phyloP scores from a whole-genome alignment of 2,329 filamentous ascomycete species.

The Aureobasidium sp. region DNA sequence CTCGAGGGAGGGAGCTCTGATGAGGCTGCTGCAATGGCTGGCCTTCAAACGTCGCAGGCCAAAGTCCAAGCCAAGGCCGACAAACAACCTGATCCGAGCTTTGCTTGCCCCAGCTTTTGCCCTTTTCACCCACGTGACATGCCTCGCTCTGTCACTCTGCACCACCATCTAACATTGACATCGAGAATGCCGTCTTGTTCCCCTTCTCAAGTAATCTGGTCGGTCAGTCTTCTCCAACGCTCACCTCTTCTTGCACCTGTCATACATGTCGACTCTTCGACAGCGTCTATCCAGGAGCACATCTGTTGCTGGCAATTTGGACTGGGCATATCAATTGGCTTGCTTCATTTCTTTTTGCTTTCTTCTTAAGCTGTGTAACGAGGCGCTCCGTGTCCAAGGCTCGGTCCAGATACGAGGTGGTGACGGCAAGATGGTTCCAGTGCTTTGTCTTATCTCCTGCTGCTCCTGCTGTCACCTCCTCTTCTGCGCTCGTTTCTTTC shows the following conservation, averaged over 20 bases:
- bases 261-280: no score
- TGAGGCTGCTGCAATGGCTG: background rate
- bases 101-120: conserved; percentile 3
- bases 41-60: no score
- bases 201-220: no score
- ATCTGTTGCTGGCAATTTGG: conserved; percentile 1
- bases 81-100: background rate
- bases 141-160: background rate
- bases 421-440: background rate
- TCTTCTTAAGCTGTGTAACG: conserved; percentile 8
- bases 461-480: conserved; percentile 36
- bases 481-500: conserved; percentile 57
- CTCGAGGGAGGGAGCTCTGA: background rate
- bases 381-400: background rate
- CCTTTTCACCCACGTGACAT: background rate
- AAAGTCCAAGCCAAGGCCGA: background rate
- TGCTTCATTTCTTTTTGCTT: background rate
- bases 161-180: no score
- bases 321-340: background rate
- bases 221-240: no score
- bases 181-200: no score
- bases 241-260: no score
- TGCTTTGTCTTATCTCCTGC: conserved; percentile 5
- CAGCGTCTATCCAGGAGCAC: conserved; percentile 10
- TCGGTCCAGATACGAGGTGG: background rate